A percentile compares a stretch with the other conserved stretches of the same genome.
These are phyloP conservation scores for Paecilomyces variotii DNA, from an alignment of 2,329 filamentous ascomycete species.

Conservation along the genomic window DNA sequence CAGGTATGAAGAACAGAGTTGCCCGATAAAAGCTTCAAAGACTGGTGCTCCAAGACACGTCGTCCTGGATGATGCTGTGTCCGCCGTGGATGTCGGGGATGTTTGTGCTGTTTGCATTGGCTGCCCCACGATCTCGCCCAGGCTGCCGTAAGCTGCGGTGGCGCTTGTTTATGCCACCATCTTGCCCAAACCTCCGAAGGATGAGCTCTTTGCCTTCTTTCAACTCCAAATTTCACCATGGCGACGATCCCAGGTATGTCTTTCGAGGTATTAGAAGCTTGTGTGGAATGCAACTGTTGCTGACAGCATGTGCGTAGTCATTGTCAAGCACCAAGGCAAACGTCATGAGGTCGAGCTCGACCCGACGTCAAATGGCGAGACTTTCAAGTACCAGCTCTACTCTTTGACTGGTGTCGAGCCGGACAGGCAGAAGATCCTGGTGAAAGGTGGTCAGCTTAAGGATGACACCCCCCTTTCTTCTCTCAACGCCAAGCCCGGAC, in stretches of 20 bases:
- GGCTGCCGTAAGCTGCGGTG: conserved; percentile 2
- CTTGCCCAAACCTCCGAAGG: neutral
- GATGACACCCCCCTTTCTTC: conserved; percentile 83
- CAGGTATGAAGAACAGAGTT: neutral
- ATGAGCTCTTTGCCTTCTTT: neutral
- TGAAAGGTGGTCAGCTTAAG: conserved; percentile 92
- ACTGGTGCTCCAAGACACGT: neutral
- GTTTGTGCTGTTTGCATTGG: conserved; percentile 27
- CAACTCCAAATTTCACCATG: conserved; percentile 33
- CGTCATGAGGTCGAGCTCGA: conserved; percentile 93
- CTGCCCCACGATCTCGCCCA: conserved; percentile 8
- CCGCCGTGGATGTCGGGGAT: conserved; percentile 1
- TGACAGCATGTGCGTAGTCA: conserved; percentile 49
- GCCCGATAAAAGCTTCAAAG: neutral
- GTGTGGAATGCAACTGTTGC: neutral
- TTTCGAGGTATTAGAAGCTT: neutral
- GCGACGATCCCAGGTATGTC: conserved; percentile 48
- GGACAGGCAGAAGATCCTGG: conserved; percentile 88
- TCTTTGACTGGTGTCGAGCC: conserved; percentile 94
- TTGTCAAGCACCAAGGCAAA: conserved; percentile 92
- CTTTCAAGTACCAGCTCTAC: conserved; percentile 92
- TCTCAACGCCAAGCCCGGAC: conserved; percentile 75
- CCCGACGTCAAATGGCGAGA: conserved; percentile 72
- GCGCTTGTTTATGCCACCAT: conserved; percentile 5
- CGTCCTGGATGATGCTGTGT: neutral